A percentile compares a stretch with the other conserved stretches of the same genome.
phyloP scores from a whole-genome alignment of 352 stramenopile genomes.

The Blastocystis sp. region DNA sequence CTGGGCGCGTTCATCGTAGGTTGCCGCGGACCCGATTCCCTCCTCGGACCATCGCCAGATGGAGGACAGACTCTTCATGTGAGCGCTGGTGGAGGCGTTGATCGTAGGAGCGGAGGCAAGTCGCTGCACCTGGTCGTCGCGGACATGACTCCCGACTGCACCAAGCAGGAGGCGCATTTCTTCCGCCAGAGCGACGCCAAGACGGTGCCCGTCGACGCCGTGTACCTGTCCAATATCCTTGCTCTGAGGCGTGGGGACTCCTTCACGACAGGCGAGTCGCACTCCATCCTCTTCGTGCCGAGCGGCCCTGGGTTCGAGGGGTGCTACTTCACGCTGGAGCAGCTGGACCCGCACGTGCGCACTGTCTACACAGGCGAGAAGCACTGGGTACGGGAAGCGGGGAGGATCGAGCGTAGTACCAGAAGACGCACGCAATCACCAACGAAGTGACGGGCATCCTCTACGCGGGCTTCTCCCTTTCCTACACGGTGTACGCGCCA shows the following conservation, averaged over 20 bases:
- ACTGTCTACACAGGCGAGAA: background rate
- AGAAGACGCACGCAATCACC: background rate
- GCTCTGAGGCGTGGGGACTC: background rate
- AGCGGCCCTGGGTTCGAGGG: background rate
- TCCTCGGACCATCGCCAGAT: background rate
- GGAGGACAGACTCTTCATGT: background rate
- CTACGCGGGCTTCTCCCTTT: background rate
- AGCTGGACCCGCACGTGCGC: background rate
- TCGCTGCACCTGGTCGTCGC: constrained; percentile 10
- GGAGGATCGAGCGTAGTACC: background rate
- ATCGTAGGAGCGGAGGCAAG: background rate
- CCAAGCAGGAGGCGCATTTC: background rate
- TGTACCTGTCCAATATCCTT: background rate
- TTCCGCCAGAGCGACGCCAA: background rate
- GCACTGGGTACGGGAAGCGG: background rate
- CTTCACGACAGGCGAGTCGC: background rate
- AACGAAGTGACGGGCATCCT: background rate
- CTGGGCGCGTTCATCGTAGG: background rate
- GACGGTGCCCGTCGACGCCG: background rate
- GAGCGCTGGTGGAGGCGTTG: background rate
- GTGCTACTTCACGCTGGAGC: background rate
- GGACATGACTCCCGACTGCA: background rate
- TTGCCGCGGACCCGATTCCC: background rate
- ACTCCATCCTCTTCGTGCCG: background rate
- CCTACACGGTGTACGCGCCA: constrained; percentile 24